Conservation (phyloP, 1,139 yeast species). For the Entelexis paramagnoliae region DNA sequence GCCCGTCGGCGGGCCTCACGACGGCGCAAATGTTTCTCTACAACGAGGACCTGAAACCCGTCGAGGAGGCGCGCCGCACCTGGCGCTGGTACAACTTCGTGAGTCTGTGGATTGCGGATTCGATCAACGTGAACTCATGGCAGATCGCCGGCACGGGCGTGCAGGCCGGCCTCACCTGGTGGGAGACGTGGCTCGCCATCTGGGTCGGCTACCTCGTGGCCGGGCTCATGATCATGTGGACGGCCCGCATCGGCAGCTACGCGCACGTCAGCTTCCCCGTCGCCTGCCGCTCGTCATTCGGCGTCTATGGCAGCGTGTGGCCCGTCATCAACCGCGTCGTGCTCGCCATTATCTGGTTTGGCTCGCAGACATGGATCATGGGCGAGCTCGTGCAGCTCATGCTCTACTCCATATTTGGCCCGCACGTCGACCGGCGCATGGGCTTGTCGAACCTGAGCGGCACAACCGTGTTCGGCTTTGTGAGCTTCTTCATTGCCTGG, state of each 20-base stretch:
- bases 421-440: slow-evolving; percentile 19
- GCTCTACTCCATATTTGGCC: slow-evolving; percentile 37
- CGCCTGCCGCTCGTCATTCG: slow-evolving; percentile 33
- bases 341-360: slow-evolving; percentile 45
- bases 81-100: slow-evolving; percentile 79
- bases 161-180: slow-evolving; percentile 62
- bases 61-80: slow-evolving; percentile 49
- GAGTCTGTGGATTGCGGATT: slow-evolving; percentile 77
- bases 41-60: slow-evolving; percentile 69
- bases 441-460: slow-evolving; percentile 28
- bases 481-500: slow-evolving; percentile 73
- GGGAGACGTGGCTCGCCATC: slow-evolving; percentile 81
- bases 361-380: slow-evolving; percentile 69
- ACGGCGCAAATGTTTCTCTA: slow-evolving; percentile 35
- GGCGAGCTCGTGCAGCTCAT: slow-evolving; percentile 65
- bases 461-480: slow-evolving; percentile 57
- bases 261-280: slow-evolving; percentile 36
- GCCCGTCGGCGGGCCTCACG: slow-evolving; percentile 19
- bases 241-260: slow-evolving; percentile 33
- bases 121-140: slow-evolving; percentile 83
- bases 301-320: slow-evolving; percentile 34
- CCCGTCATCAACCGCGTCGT: slow-evolving; percentile 34
- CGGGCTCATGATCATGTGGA: slow-evolving; percentile 29
- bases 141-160: slow-evolving; percentile 83
- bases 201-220: slow-evolving; percentile 42